Percentiles rank a stretch among this genome's conserved stretches.
phyloP scores from a whole-genome alignment of 805 yeast species.

The Zygosaccharomyces pseudorouxii region DNA sequence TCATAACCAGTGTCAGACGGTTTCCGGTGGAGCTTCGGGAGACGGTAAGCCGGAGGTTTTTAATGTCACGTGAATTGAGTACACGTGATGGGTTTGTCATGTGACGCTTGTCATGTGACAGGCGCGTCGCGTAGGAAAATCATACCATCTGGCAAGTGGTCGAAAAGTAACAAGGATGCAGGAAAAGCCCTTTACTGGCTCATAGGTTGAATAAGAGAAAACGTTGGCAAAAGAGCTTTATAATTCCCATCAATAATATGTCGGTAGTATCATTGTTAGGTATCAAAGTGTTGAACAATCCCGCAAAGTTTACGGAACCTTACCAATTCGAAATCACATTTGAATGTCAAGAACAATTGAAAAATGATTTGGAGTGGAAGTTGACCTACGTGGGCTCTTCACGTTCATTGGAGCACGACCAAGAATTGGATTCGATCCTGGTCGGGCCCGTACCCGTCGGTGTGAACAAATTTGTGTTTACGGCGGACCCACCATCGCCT shows the following conservation, averaged over 20 bases:
- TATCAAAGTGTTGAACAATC: slow-evolving; percentile 87
- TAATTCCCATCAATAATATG: slow-evolving; percentile 41
- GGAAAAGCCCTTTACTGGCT: no score
- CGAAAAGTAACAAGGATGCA: no score
- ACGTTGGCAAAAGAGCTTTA: not conserved
- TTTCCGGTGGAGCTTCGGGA: no score
- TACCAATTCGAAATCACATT: slow-evolving; percentile 96
- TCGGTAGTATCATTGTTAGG: slow-evolving; percentile 91
- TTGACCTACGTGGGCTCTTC: slow-evolving; percentile 95
- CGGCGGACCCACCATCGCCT: slow-evolving; percentile 96
- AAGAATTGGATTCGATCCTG: slow-evolving; percentile 89
- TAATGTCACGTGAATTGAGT: no score
- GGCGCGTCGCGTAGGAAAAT: no score
- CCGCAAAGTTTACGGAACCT: slow-evolving; percentile 89
- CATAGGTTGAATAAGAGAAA: not conserved
- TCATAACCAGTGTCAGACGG: no score
- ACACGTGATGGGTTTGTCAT: no score
- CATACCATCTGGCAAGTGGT: no score
- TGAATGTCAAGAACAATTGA: slow-evolving; percentile 90
- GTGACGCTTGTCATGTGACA: no score
- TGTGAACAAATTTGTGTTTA: slow-evolving; percentile 82
- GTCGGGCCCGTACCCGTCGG: slow-evolving; percentile 99
- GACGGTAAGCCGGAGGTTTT: no score
- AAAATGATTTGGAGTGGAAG: slow-evolving; percentile 89
- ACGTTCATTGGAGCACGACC: slow-evolving; percentile 91